Percentiles rank a stretch among this genome's conserved stretches.
phyloP scores from a whole-genome alignment of 2,329 filamentous ascomycete genomes.

The Anisogramma anomala region DNA sequence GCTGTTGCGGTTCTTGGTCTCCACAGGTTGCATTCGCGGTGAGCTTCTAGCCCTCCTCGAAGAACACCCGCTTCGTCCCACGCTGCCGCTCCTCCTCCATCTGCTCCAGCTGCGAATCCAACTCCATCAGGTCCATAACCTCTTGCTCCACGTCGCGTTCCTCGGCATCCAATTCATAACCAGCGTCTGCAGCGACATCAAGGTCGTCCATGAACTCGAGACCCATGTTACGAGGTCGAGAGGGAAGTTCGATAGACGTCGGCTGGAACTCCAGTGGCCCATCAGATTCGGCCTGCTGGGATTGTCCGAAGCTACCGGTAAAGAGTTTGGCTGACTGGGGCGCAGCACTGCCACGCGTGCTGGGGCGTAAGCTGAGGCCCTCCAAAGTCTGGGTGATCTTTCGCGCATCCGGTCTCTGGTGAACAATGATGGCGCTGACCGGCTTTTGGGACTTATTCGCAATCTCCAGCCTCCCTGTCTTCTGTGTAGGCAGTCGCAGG shows the following conservation, averaged over 20 bases:
- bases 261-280: constrained; percentile 4
- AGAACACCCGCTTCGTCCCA: constrained; percentile 41
- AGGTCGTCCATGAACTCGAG: constrained; percentile 42
- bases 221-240: constrained; percentile 20
- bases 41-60: constrained; percentile 29
- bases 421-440: constrained; percentile 43
- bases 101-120: constrained; percentile 46
- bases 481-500: constrained; percentile 18
- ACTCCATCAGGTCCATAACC: constrained; percentile 55
- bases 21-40: constrained; percentile 14
- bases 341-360: constrained; percentile 25
- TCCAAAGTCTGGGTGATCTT: constrained; percentile 33
- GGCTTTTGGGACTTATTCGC: constrained; percentile 24
- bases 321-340: constrained; percentile 9
- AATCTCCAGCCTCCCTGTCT: constrained; percentile 12
- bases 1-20: not conserved
- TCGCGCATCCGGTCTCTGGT: constrained; percentile 32
- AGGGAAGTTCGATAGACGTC: not conserved
- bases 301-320: constrained; percentile 6
- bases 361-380: constrained; percentile 38
- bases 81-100: constrained; percentile 39
- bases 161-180: constrained; percentile 34
- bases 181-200: constrained; percentile 40
- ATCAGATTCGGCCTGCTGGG: constrained; percentile 3
- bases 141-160: constrained; percentile 45